phyloP scores from a whole-genome alignment of 2,329 filamentous ascomycete species.

The Mollisia scopiformis region DNA sequence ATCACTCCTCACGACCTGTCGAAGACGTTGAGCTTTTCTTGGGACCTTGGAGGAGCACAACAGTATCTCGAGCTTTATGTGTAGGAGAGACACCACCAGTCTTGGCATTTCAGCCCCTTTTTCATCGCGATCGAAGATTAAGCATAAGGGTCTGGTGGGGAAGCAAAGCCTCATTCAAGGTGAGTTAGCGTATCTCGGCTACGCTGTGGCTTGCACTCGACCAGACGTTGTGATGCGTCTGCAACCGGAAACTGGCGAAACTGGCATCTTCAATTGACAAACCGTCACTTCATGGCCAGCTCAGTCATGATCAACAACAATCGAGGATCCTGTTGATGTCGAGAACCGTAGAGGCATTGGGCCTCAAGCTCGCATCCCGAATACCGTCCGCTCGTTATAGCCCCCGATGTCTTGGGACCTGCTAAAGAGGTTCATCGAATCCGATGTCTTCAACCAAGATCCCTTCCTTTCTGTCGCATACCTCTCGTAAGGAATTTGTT shows the following conservation, averaged over 20 bases:
- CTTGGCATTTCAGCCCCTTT: background rate
- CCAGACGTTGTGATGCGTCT: background rate
- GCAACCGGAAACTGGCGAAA: background rate
- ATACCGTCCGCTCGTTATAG: constrained; percentile 20
- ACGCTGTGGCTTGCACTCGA: background rate
- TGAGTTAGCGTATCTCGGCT: background rate
- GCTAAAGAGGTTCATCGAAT: constrained; percentile 88
- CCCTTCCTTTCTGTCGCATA: constrained; percentile 88
- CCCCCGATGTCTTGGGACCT: constrained; percentile 76
- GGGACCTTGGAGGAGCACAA: background rate
- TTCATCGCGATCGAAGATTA: background rate
- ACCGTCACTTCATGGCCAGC: constrained; percentile 22
- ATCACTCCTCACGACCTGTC: background rate
- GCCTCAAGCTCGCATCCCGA: constrained; percentile 28
- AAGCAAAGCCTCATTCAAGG: background rate
- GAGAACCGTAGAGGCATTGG: constrained; percentile 37
- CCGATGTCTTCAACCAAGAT: constrained; percentile 91
- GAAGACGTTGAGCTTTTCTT: background rate
- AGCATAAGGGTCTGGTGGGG: constrained; percentile 1
- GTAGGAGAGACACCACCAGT: no score
- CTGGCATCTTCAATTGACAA: constrained; percentile 6
- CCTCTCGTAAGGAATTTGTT: constrained; percentile 64
- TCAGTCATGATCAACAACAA: constrained; percentile 26
- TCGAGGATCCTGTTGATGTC: constrained; percentile 34
- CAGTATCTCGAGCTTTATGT: background rate